phyloP scores from a whole-genome alignment of 345 rosid genomes.

The Carallia pectinifolia region DNA sequence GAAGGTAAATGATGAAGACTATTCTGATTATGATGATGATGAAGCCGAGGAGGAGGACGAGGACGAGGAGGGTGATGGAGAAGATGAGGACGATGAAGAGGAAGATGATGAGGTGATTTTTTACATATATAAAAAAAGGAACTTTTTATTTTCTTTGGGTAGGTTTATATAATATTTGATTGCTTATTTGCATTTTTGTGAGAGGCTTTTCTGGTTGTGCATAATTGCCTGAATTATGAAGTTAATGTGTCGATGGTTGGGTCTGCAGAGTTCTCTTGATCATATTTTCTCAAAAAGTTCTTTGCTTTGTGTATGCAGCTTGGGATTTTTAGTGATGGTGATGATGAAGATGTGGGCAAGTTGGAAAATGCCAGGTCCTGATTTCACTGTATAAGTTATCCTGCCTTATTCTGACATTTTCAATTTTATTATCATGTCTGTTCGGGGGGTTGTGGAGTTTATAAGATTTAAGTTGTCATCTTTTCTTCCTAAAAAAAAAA shows the following conservation, averaged over 20 bases:
- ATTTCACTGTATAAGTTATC: slow-evolving; percentile 8
- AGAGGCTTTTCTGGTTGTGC: too few species aligned
- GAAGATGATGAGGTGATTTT: slow-evolving; percentile 32
- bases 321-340: slow-evolving; percentile 37
- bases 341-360: slow-evolving; percentile 32
- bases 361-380: slow-evolving; percentile 47
- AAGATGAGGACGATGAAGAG: slow-evolving; percentile 19
- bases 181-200: too few species aligned
- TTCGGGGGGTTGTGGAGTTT: not conserved
- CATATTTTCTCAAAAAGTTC: too few species aligned
- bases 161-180: not conserved
- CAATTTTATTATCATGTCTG: not conserved
- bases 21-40: slow-evolving; percentile 23
- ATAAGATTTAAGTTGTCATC: not conserved
- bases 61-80: slow-evolving; percentile 29
- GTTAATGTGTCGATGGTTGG: not conserved
- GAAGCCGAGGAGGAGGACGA: slow-evolving; percentile 26
- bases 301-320: slow-evolving; percentile 40
- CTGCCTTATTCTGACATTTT: not conserved
- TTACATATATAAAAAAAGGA: not conserved
- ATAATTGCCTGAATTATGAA: too few species aligned
- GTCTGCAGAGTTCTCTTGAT: not conserved
- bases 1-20: not conserved
- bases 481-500: not conserved
- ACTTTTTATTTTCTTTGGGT: not conserved